These are phyloP conservation scores for Penicillium longicatenatum DNA, from an alignment of 495 filamentous ascomycete species.

Conservation along the genomic window DNA sequence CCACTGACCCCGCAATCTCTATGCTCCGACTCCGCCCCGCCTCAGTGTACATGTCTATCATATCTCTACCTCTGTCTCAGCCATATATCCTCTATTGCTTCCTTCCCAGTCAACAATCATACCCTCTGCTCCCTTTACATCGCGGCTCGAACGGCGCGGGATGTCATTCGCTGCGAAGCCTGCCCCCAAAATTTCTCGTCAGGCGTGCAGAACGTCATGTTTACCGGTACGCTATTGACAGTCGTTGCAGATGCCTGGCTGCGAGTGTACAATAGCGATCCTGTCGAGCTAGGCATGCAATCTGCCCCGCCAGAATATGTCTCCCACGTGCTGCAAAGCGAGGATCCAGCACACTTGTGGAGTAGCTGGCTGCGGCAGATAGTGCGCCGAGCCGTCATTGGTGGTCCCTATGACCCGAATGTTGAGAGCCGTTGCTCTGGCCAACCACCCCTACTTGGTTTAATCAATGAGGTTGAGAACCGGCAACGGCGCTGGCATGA, in stretches of 20 bases:
- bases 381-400: conserved; percentile 42
- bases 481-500: conserved; percentile 47
- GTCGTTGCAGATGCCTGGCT: conserved; percentile 61
- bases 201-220: conserved; percentile 64
- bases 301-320: conserved; percentile 36
- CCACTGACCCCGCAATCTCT: conserved; percentile 31
- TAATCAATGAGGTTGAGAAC: conserved; percentile 43
- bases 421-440: conserved; percentile 25
- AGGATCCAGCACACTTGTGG: conserved; percentile 35
- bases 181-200: conserved; percentile 55
- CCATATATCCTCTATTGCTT: conserved; percentile 43
- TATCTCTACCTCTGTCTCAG: conserved; percentile 50
- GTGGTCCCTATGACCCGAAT: conserved; percentile 28
- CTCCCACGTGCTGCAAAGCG: conserved; percentile 26
- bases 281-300: conserved; percentile 39
- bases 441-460: conserved; percentile 35
- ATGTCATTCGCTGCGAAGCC: conserved; percentile 58
- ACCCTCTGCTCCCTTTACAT: conserved; percentile 59
- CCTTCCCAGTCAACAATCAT: conserved; percentile 45
- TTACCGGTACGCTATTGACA: conserved; percentile 64
- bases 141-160: conserved; percentile 55
- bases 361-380: conserved; percentile 42
- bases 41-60: conserved; percentile 46
- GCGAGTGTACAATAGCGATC: conserved; percentile 38
- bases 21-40: conserved; percentile 20